phyloP scores from a whole-genome alignment of 2,329 filamentous ascomycete genomes.

The Chaetomiaceae sp. region DNA sequence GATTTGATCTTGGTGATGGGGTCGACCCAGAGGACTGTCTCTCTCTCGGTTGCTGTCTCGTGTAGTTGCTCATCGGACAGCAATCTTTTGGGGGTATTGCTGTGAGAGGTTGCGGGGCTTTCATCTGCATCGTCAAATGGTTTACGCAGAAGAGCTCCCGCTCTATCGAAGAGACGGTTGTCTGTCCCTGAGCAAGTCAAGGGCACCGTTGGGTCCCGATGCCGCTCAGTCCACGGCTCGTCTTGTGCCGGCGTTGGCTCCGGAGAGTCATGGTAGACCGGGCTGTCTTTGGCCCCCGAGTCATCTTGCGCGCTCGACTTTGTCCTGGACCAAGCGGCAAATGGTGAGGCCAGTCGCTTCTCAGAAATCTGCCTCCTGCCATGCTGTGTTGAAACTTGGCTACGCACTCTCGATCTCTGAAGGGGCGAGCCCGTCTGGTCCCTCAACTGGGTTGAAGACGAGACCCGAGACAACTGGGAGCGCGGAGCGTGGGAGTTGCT shows the following conservation, averaged over 20 bases:
- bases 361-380: neutral
- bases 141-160: constrained; percentile 39
- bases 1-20: constrained; percentile 50
- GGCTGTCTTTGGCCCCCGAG: constrained; percentile 26
- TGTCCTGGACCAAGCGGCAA: constrained; percentile 37
- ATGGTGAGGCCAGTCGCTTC: constrained; percentile 27
- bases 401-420: neutral
- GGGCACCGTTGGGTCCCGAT: neutral
- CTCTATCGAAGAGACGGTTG: constrained; percentile 35
- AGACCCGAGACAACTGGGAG: neutral
- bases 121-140: constrained; percentile 39
- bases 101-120: neutral
- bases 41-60: neutral
- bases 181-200: neutral
- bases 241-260: neutral
- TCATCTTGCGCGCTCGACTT: constrained; percentile 18
- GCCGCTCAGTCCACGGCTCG: no score
- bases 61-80: neutral
- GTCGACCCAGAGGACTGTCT: constrained; percentile 53
- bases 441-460: neutral
- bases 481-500: neutral
- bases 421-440: no score
- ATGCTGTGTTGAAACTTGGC: constrained; percentile 3
- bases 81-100: no score
- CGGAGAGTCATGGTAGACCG: neutral